Evolutionary conservation across 306 rosid genomes (phyloP), one percentile per base, ranked within the genome.

Genomic region (Abrus pulchellus): DNA sequence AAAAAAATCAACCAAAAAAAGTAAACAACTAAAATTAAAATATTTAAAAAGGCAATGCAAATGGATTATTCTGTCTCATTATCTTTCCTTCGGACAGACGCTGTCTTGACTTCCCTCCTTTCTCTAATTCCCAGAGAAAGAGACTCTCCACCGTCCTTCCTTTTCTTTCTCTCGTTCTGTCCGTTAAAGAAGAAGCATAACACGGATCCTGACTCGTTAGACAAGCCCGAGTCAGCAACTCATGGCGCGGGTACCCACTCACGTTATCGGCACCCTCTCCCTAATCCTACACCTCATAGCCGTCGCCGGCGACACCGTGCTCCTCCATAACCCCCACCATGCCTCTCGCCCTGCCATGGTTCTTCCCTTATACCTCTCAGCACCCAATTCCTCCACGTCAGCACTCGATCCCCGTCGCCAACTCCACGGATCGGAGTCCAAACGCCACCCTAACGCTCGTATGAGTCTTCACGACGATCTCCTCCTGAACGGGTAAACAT

Each of bases 381-480:
- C 91, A 45, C 86, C 90, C 40, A 75, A 88, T 83, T 81, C 88
- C 0, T 81, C 92, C 52, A 34, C 66, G 20, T 63, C 87, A 50
- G 40, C 79, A 12, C 64, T 83, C 59, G 84, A 80, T 79, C 67
- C 87, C 4, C 97, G 85, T 27, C 99, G 99, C 68, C 87, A 48
- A 8, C 97, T 95, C 32, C 85, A 82, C 76, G 85, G 90, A 87
- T 91, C 97, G 55, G 89, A 78, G 29, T 63, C 90, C 55, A 36
- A 64, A n/a, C 82, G 54, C 64, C 95, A 75, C 36, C 85, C 92
- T 75, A 90, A 88, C 68, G 99, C 99, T 71, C 97, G 90, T 56
- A 95, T 95, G 99, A 82, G 97, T 60, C 99, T 95, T 76, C 80
- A 90, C 77, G 99, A 95, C 49, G 99, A 93, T 79, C 99, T 95